Conservation (phyloP, 768 basidiomycete species). For the Hysterangium stoloniferum region DNA sequence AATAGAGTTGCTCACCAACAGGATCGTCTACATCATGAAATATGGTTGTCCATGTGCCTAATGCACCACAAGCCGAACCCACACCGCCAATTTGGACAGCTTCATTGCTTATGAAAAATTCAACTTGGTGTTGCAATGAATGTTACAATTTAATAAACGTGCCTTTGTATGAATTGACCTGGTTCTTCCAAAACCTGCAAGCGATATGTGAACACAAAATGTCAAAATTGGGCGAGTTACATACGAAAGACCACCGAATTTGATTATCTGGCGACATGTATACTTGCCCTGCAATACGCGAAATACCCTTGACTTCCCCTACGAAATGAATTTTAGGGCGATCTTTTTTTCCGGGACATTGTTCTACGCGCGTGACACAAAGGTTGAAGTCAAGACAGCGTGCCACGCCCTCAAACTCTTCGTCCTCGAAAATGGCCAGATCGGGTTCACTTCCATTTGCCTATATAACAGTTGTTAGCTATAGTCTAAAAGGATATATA, state of each 20-base stretch:
- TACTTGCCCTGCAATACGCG: slow-evolving; percentile 45
- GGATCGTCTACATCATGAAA: slow-evolving; percentile 41
- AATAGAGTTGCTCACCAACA: slow-evolving; percentile 29
- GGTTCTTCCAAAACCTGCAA: slow-evolving; percentile 7
- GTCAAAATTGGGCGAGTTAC: slow-evolving; percentile 18
- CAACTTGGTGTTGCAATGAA: background rate
- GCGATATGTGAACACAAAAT: background rate
- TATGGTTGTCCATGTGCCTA: slow-evolving; percentile 48
- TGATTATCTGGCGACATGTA: slow-evolving; percentile 50
- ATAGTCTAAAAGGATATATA: too few relatives aligned
- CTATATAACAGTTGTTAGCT: background rate
- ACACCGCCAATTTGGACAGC: slow-evolving; percentile 55
- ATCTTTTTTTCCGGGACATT: slow-evolving; percentile 40
- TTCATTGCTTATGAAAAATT: slow-evolving; percentile 29
- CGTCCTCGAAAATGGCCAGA: slow-evolving; percentile 40
- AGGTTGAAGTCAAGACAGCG: slow-evolving; percentile 42
- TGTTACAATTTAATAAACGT: background rate
- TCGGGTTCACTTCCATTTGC: slow-evolving; percentile 28
- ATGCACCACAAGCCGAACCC: slow-evolving; percentile 49
- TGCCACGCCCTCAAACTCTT: slow-evolving; percentile 44
- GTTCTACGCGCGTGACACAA: slow-evolving; percentile 27
- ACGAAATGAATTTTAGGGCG: slow-evolving; percentile 47
- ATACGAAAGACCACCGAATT: slow-evolving; percentile 58
- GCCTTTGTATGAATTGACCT: slow-evolving; percentile 9
- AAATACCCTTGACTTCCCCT: slow-evolving; percentile 42